Conservation (phyloP, 805 yeast species). For the Ogataea nitratoaversa region DNA sequence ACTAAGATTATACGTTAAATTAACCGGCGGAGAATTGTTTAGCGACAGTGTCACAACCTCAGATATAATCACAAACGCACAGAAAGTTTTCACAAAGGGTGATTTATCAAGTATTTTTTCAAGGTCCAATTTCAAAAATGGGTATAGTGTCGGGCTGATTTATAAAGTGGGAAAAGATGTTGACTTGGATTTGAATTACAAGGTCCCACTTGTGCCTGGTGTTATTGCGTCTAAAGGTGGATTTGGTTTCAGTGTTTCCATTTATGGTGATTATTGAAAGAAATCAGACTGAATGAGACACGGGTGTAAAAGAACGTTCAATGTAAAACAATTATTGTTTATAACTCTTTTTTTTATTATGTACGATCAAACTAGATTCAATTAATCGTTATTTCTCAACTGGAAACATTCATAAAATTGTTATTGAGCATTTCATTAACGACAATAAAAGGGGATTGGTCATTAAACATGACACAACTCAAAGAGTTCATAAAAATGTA, state of each 20-base stretch:
- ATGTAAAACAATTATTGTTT: too few species aligned
- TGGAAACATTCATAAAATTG: too few species aligned
- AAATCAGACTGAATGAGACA: neutral
- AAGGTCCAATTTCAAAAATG: constrained; percentile 9
- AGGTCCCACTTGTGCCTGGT: constrained; percentile 54
- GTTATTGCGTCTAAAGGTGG: constrained; percentile 57
- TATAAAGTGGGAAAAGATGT: constrained; percentile 59
- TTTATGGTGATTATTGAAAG: constrained; percentile 22
- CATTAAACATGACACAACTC: too few species aligned
- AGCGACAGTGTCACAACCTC: constrained; percentile 12
- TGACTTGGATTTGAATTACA: constrained; percentile 61
- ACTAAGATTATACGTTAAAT: constrained; percentile 58
- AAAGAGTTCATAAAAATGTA: too few species aligned
- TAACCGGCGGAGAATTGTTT: constrained; percentile 61
- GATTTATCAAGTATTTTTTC: constrained; percentile 38
- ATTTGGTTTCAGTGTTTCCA: constrained; percentile 31
- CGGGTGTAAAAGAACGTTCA: too few species aligned
- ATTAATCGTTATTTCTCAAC: too few species aligned
- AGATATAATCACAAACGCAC: constrained; percentile 11
- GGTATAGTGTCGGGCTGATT: constrained; percentile 51
- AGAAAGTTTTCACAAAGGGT: neutral
- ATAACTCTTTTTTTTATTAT: too few species aligned
- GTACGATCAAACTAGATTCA: too few species aligned
- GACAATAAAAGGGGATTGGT: too few species aligned
- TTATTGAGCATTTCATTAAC: too few species aligned